These are phyloP conservation scores for Primulina tabacum DNA, from an alignment of 257 asterid species.

Conservation along the genomic window DNA sequence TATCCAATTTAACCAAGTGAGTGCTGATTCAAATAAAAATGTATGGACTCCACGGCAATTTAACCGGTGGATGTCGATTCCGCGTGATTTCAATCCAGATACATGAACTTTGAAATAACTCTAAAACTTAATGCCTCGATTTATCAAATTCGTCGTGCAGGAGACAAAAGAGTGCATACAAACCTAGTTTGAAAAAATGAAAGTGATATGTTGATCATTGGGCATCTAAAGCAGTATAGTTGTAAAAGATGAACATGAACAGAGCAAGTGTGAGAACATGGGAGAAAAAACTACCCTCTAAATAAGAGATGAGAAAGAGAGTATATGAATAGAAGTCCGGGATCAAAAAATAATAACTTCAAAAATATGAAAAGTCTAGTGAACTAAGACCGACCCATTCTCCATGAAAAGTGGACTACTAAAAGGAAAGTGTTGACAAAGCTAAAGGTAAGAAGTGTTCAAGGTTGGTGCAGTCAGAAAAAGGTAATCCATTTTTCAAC, in stretches of 20 bases:
- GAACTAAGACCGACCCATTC: background rate
- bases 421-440: background rate
- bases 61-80: background rate
- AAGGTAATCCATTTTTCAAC: background rate
- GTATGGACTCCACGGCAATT: background rate
- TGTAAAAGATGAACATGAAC: background rate
- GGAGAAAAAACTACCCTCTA: background rate
- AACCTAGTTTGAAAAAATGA: background rate
- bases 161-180: background rate
- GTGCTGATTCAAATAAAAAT: too few relatives aligned
- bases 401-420: background rate
- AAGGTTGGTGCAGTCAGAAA: background rate
- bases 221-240: background rate
- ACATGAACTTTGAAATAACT: background rate
- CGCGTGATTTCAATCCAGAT: background rate
- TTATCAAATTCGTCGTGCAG: background rate
- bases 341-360: background rate
- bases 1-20: background rate
- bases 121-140: background rate
- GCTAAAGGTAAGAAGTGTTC: background rate
- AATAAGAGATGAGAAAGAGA: background rate
- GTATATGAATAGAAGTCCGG: background rate
- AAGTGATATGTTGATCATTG: background rate
- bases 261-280: background rate
- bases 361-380: background rate